Percentiles rank a stretch among this genome's conserved stretches.
phyloP scores from a whole-genome alignment of 2,329 filamentous ascomycete genomes.

The Chlorencoelia australis region DNA sequence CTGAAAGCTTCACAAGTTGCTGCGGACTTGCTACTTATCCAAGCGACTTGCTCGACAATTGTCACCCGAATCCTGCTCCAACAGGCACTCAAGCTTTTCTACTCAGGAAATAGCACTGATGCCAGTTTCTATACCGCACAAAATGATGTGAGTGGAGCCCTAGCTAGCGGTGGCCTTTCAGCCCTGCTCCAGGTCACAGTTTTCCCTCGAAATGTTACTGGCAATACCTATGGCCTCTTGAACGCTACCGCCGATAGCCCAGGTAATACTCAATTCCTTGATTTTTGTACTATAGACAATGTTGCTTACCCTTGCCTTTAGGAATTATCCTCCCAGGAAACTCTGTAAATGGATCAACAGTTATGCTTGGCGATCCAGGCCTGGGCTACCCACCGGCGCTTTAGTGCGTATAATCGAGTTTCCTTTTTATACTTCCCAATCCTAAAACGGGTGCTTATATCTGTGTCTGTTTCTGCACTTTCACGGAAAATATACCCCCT shows the following conservation, averaged over 20 bases:
- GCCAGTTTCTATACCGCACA: conserved; percentile 51
- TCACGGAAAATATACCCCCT: no score
- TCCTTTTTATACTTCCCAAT: no score
- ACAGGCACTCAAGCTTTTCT: conserved; percentile 40
- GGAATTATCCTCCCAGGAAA: conserved; percentile 51
- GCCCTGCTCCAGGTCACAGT: conserved; percentile 62
- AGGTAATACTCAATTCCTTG: conserved; percentile 1
- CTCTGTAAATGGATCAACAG: conserved; percentile 42
- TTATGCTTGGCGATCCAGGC: conserved; percentile 46
- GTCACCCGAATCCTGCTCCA: conserved; percentile 56
- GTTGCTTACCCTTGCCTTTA: conserved; percentile 22
- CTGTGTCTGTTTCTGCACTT: no score
- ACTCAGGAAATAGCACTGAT: conserved; percentile 42
- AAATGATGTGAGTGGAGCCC: conserved; percentile 60
- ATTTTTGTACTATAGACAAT: neutral
- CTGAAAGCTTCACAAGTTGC: conserved; percentile 77
- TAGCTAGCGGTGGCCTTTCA: conserved; percentile 42
- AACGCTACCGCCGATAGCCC: conserved; percentile 47
- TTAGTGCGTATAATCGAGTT: no score
- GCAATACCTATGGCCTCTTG: conserved; percentile 45
- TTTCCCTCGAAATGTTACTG: conserved; percentile 58
- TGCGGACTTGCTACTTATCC: conserved; percentile 68
- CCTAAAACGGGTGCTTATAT: no score
- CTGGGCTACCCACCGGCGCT: conserved; percentile 62
- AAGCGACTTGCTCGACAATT: conserved; percentile 64